Percentiles rank a stretch among this genome's conserved stretches.
These are phyloP conservation scores for Ophiostoma fasciatum DNA, from an alignment of 2,329 filamentous ascomycete species.

Conservation along the genomic window DNA sequence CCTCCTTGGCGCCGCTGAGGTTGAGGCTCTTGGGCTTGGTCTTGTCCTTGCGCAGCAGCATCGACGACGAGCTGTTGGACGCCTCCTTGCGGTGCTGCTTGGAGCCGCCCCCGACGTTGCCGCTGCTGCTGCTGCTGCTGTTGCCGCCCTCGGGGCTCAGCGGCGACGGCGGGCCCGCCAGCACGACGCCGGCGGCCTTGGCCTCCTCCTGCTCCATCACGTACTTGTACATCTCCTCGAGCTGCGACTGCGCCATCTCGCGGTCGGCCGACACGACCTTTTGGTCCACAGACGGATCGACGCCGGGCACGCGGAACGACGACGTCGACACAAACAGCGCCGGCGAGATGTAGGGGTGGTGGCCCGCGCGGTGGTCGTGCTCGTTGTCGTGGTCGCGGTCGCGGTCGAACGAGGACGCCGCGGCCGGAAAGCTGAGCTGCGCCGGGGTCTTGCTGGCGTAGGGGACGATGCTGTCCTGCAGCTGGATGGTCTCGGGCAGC, in stretches of 20 bases:
- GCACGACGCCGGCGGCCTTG: conserved; percentile 39
- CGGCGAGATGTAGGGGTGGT: not conserved
- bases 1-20: conserved; percentile 19
- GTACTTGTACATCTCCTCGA: conserved; percentile 81
- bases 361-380: too few species aligned
- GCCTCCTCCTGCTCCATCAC: conserved; percentile 79
- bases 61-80: conserved; percentile 17
- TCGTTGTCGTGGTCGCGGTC: too few species aligned
- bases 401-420: not conserved
- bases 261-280: conserved; percentile 60
- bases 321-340: conserved; percentile 32
- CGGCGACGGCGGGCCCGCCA: conserved; percentile 27
- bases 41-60: conserved; percentile 29
- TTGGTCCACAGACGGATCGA: conserved; percentile 61
- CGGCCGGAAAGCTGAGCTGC: not conserved
- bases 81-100: conserved; percentile 6
- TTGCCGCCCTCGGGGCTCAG: conserved; percentile 11
- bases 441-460: conserved; percentile 20
- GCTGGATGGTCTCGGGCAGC: conserved; percentile 15
- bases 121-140: not conserved
- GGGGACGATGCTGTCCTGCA: conserved; percentile 13
- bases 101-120: not conserved
- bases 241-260: conserved; percentile 61
- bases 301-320: conserved; percentile 35
- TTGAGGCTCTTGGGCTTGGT: conserved; percentile 36